phyloP scores from a whole-genome alignment of 306 rosid species.

The Vigna angularis region DNA sequence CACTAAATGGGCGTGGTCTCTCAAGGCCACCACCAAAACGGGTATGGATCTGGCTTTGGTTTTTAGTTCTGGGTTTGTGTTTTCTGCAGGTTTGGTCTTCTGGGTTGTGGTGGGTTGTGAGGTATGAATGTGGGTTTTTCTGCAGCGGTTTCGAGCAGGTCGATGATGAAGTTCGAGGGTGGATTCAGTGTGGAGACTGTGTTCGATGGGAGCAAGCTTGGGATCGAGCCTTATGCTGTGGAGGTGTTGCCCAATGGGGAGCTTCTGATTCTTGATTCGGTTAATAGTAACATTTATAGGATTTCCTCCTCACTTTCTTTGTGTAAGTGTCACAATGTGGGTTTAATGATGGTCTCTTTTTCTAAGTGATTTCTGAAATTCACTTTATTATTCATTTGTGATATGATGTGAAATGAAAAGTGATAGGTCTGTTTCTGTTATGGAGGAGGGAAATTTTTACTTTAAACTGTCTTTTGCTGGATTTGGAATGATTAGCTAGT shows the following conservation, averaged over 20 bases:
- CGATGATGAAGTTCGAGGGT: slow-evolving; percentile 92
- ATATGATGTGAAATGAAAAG: background rate
- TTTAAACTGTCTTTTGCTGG: slow-evolving; percentile 11
- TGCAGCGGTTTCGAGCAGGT: slow-evolving; percentile 74
- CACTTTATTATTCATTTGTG: background rate
- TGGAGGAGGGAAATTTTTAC: slow-evolving; percentile 10
- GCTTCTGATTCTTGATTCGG: slow-evolving; percentile 88
- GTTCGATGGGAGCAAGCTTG: slow-evolving; percentile 97
- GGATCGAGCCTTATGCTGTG: slow-evolving; percentile 88
- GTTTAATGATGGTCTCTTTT: slow-evolving; percentile 13
- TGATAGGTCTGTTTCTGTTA: slow-evolving; percentile 5
- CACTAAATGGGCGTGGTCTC: slow-evolving; percentile 82
- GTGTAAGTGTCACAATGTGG: slow-evolving; percentile 62
- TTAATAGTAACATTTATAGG: slow-evolving; percentile 78
- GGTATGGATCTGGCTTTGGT: slow-evolving; percentile 66
- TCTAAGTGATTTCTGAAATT: background rate
- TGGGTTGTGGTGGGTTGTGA: slow-evolving; percentile 29
- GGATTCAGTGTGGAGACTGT: slow-evolving; percentile 93
- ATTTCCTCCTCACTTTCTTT: slow-evolving; percentile 88
- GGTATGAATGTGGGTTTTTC: slow-evolving; percentile 37
- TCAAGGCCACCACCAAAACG: slow-evolving; percentile 74
- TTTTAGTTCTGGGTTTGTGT: slow-evolving; percentile 1
- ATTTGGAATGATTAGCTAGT: slow-evolving; percentile 25
- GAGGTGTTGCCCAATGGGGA: slow-evolving; percentile 84
- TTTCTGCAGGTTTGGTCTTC: background rate